Evolutionary conservation across 2,329 filamentous ascomycete genomes (phyloP), one percentile per base, ranked within the genome.

Genomic region (Microdochium nivale): DNA sequence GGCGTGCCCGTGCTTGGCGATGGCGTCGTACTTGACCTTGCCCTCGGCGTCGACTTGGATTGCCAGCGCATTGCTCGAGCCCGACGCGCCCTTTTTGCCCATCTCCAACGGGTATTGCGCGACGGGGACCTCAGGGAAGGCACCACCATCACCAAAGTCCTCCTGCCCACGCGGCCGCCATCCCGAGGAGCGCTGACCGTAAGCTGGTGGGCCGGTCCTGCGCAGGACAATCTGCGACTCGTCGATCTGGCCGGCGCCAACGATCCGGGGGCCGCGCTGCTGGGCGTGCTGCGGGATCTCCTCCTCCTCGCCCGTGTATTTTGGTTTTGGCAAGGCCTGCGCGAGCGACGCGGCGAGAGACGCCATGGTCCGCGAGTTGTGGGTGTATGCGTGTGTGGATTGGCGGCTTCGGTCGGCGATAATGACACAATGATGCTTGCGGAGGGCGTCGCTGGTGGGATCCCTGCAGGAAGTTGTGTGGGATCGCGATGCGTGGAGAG

Each of bases 31-130:
- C 70, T 96, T 95, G 56, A 96, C 88, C 65, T 95, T 95, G 46
- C 94, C 94, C 58, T 95, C 87, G 0, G 79, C 83, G 65, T 97
- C 90, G 33, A 97, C 90, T 66, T 95, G 88, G 30, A 97, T 79
- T n/a, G 90, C 86, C 48, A 99, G 79, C 51, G 94, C 91, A 71
- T 96, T 97, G 58, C 85, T 94, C 47, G 78, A 81, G 30, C 75
- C 78, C 9, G 81, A 74, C n/a, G n/a, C n/a, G 33, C 79, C 78
- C 70, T 95, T 95, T 62, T 86, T 83, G 53, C 92, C 92, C 90
- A 97, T 96, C 54, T 95, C 89, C 49, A 96, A 80, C 11, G 94
- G 94, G 65, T 97, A 99, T 65, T 99, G 94, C 44, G 92, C 94
- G 50, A 97, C 84, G 14, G 88, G 85, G 25, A 96, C 85, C 70